These are phyloP conservation scores for Linderina pennispora DNA, from an alignment of 192 early-diverging fungal species.

Conservation along the genomic window DNA sequence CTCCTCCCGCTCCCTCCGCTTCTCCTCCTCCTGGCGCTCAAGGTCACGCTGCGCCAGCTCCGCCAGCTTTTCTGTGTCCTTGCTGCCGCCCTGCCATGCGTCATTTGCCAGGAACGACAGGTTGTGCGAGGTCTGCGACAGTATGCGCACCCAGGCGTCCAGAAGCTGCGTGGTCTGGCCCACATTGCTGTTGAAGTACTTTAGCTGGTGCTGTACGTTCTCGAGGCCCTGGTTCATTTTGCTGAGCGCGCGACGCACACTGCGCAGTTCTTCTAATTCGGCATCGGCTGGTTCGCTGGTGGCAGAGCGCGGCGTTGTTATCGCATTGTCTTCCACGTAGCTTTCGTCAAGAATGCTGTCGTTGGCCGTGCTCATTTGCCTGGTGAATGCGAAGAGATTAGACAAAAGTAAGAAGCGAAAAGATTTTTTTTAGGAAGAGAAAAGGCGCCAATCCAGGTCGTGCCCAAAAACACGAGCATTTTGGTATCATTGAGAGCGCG, in stretches of 20 bases:
- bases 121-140: conserved; percentile 52
- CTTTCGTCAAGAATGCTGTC: no score
- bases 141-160: conserved; percentile 48
- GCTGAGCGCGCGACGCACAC: conserved; percentile 30
- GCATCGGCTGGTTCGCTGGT: conserved; percentile 9
- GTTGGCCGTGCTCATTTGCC: no score
- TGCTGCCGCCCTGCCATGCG: conserved; percentile 44
- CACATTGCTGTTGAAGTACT: conserved; percentile 50
- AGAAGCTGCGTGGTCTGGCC: conserved; percentile 51
- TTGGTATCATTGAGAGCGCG: no score
- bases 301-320: no score
- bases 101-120: conserved; percentile 44
- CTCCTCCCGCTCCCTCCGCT: conserved; percentile 11
- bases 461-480: no score
- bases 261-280: conserved; percentile 37
- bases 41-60: conserved; percentile 24
- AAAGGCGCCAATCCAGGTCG: no score
- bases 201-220: conserved; percentile 38
- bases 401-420: no score
- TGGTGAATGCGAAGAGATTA: no score
- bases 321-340: neutral
- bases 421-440: no score
- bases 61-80: conserved; percentile 25
- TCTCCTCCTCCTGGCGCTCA: conserved; percentile 22
- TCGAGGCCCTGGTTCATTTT: conserved; percentile 46